phyloP scores from a whole-genome alignment of 2,329 filamentous ascomycete species.

The Alternaria gansuensis region DNA sequence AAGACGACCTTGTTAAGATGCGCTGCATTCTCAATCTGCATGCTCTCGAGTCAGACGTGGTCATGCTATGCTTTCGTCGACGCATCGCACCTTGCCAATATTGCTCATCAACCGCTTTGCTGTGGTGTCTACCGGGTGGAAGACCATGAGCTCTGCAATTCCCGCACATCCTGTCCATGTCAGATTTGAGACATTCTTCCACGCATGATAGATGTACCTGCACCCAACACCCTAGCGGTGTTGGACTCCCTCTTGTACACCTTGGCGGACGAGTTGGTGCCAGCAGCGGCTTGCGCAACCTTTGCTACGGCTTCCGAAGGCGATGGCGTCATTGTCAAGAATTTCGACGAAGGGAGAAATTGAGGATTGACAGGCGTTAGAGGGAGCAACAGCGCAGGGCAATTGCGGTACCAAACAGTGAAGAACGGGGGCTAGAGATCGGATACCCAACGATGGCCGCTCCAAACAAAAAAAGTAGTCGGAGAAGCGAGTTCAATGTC shows the following conservation, averaged over 20 bases:
- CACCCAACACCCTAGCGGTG: conserved; percentile 85
- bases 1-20: conserved; percentile 93
- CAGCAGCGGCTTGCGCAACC: conserved; percentile 40
- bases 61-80: not conserved
- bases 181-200: conserved; percentile 9
- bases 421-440: conserved; percentile 22
- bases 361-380: conserved; percentile 7
- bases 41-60: conserved; percentile 27
- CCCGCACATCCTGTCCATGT: conserved; percentile 78
- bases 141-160: conserved; percentile 91
- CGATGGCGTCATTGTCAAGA: conserved; percentile 41
- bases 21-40: conserved; percentile 64
- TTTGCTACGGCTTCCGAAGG: conserved; percentile 43
- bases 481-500: conserved; percentile 22
- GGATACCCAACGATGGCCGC: conserved; percentile 11
- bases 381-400: conserved; percentile 23
- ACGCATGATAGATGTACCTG: conserved; percentile 68
- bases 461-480: conserved; percentile 23
- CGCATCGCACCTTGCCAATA: conserved; percentile 70
- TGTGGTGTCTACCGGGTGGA: conserved; percentile 86
- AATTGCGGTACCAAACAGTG: conserved; percentile 19
- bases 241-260: conserved; percentile 87
- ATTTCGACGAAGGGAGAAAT: not conserved
- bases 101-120: conserved; percentile 99
- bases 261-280: conserved; percentile 59